Percentiles rank a stretch among this genome's conserved stretches.
These are phyloP conservation scores for Ogataea chonburiensis DNA, from an alignment of 805 yeast genomes.

Conservation along the genomic window DNA sequence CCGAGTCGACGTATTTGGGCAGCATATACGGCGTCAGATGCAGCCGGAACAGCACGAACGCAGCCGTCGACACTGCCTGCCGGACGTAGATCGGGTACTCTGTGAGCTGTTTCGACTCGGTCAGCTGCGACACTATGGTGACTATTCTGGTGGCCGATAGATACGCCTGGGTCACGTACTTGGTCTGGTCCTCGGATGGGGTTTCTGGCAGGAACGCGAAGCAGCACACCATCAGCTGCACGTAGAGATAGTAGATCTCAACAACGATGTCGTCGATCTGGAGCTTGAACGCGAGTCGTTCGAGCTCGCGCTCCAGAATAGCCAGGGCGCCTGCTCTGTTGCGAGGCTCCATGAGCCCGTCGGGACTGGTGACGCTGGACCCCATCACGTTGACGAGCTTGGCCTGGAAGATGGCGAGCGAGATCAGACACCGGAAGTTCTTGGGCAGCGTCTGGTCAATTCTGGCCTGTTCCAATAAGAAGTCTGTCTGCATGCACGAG, in stretches of 20 bases:
- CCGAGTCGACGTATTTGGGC: slow-evolving; percentile 78
- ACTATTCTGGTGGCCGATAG: slow-evolving; percentile 77
- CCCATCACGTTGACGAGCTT: slow-evolving; percentile 86
- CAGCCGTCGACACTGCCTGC: slow-evolving; percentile 81
- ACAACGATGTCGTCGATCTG: slow-evolving; percentile 66
- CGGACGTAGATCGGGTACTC: slow-evolving; percentile 86
- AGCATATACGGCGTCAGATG: slow-evolving; percentile 74
- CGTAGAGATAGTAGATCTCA: slow-evolving; percentile 76
- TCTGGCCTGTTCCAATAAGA: slow-evolving; percentile 74
- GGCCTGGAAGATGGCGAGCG: slow-evolving; percentile 78
- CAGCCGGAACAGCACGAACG: slow-evolving; percentile 72
- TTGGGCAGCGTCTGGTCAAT: slow-evolving; percentile 64
- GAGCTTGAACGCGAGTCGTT: slow-evolving; percentile 63
- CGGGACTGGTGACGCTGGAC: slow-evolving; percentile 77
- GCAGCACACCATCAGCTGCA: slow-evolving; percentile 77
- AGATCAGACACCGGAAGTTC: slow-evolving; percentile 67
- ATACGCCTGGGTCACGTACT: slow-evolving; percentile 79
- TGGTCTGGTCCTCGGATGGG: slow-evolving; percentile 81
- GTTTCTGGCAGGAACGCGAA: slow-evolving; percentile 92
- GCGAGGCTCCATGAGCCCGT: slow-evolving; percentile 82
- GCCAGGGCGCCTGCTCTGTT: slow-evolving; percentile 78
- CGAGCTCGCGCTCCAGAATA: slow-evolving; percentile 76
- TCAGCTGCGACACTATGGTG: slow-evolving; percentile 69
- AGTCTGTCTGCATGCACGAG: slow-evolving; percentile 81
- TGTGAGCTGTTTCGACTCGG: slow-evolving; percentile 66